Conservation (phyloP, 345 rosid species). For the Brassica nigra region DNA sequence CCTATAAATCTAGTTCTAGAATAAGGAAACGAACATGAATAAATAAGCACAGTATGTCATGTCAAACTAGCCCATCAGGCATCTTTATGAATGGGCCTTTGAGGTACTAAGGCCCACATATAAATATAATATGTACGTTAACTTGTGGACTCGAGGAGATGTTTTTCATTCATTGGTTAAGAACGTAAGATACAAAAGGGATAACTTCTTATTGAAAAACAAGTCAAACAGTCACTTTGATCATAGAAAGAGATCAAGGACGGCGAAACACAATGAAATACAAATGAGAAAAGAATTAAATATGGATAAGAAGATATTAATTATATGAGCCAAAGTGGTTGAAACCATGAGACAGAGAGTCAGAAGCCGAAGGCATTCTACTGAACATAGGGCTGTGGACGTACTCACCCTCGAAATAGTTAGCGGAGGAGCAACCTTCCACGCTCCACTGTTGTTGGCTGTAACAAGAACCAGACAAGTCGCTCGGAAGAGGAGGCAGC, state of each 20-base stretch:
- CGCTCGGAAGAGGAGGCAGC: constrained; percentile 60
- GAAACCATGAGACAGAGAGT: constrained; percentile 55
- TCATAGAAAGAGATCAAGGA: constrained; percentile 41
- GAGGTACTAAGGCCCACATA: constrained; percentile 1
- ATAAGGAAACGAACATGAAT: background rate
- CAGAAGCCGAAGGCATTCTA: constrained; percentile 82
- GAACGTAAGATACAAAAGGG: background rate
- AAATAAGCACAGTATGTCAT: background rate
- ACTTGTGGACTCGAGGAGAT: background rate
- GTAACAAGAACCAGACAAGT: constrained; percentile 36
- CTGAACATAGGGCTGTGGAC: constrained; percentile 85
- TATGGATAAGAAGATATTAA: constrained; percentile 36
- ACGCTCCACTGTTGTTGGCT: constrained; percentile 27
- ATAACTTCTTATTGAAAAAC: constrained; percentile 19
- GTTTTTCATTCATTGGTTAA: background rate
- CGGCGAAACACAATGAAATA: constrained; percentile 15
- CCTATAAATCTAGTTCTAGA: background rate
- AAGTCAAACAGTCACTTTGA: constrained; percentile 41
- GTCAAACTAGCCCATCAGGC: background rate
- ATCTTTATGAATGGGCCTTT: constrained; percentile 15
- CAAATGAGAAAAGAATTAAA: constrained; percentile 11
- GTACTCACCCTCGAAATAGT: constrained; percentile 53
- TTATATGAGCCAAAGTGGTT: constrained; percentile 55
- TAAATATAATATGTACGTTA: background rate
- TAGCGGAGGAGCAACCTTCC: constrained; percentile 41